Evolutionary conservation across 176 grass and related monocot genomes (phyloP).

Genomic region (Tillandsia fasciculata): DNA sequence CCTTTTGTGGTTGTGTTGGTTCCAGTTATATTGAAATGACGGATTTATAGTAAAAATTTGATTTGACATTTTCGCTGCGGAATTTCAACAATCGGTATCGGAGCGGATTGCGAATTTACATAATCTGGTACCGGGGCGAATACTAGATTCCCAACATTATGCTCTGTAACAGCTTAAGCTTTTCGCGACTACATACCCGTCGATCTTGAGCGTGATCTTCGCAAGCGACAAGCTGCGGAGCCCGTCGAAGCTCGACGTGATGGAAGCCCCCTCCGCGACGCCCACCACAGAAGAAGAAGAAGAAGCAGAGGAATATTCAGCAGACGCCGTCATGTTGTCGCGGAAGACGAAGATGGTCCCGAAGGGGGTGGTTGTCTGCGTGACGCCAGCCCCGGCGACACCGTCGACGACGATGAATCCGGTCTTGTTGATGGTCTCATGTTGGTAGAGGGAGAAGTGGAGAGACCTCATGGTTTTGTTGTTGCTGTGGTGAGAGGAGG

Average conservation of each 20-base stretch:
- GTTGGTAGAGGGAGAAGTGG: constrained; percentile 59
- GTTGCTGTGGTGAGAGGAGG: no score
- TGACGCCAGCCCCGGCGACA: constrained; percentile 34
- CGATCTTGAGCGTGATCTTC: constrained; percentile 45
- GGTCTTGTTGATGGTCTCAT: constrained; percentile 71
- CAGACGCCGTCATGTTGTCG: constrained; percentile 44
- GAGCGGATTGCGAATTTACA: no score
- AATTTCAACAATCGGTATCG: no score
- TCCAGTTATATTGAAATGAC: no score
- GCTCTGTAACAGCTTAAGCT: no score
- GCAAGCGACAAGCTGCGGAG: constrained; percentile 47
- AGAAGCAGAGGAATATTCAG: neutral
- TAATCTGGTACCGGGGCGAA: no score
- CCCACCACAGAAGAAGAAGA: constrained; percentile 36
- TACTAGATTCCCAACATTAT: no score
- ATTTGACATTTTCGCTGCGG: no score
- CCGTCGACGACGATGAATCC: constrained; percentile 49
- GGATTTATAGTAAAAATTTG: no score
- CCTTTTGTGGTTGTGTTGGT: no score
- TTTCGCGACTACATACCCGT: constrained; percentile 4
- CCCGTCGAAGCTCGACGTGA: constrained; percentile 58
- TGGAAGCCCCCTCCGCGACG: constrained; percentile 42
- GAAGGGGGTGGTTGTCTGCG: constrained; percentile 66
- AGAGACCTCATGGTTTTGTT: constrained; percentile 26
- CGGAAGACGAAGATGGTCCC: constrained; percentile 64